Conservation (phyloP, 1,284 basidiomycete species). For the Retiboletus flavoniger region DNA sequence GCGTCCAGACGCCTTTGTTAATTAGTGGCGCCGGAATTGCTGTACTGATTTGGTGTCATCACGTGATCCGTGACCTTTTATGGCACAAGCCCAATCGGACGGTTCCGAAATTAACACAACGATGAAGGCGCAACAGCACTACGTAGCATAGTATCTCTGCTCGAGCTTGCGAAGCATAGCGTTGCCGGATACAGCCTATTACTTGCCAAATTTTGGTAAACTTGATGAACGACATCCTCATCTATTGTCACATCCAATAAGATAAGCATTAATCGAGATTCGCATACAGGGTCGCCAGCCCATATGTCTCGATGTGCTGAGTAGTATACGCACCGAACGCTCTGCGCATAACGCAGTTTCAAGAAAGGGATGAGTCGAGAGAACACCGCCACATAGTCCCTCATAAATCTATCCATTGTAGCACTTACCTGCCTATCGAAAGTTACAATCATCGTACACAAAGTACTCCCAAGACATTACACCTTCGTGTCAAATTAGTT, state of each 20-base stretch:
- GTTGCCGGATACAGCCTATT: not conserved
- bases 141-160: no score
- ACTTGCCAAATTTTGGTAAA: not conserved
- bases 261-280: not conserved
- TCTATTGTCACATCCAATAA: not conserved
- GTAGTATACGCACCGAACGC: not conserved
- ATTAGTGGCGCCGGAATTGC: conserved; percentile 25
- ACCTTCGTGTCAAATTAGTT: not conserved
- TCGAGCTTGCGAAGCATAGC: not conserved
- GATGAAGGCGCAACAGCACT: no score
- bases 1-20: conserved; percentile 18
- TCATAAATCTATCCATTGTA: not conserved
- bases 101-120: no score
- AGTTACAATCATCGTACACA: not conserved
- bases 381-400: not conserved
- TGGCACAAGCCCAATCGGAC: conserved; percentile 19
- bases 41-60: conserved; percentile 7
- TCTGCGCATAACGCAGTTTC: not conserved
- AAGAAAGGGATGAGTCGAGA: not conserved
- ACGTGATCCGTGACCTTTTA: conserved; percentile 14
- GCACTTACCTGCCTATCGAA: not conserved
- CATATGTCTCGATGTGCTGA: no score
- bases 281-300: not conserved
- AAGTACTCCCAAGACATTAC: not conserved
- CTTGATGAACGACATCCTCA: not conserved